Evolutionary conservation across 2,329 filamentous ascomycete genomes (phyloP).

Genomic region (Aspergillus sp.): DNA sequence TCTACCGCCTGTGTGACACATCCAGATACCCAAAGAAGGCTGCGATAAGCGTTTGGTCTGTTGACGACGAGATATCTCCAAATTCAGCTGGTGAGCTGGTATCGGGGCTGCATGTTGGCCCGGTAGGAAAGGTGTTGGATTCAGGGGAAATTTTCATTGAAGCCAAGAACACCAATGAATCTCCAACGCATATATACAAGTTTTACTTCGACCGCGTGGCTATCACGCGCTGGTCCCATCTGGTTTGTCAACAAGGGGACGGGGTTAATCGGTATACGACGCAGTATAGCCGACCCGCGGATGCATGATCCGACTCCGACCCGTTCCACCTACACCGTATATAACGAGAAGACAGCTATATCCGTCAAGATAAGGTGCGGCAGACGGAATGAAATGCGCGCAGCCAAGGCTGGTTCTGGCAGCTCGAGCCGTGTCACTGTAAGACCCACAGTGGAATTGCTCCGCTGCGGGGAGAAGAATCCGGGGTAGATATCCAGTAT

Average conservation of each 20-base stretch:
- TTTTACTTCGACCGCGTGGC: slow-evolving; percentile 5
- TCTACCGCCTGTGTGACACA: slow-evolving; percentile 18
- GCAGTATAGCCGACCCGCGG: background rate
- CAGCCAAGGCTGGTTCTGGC: background rate
- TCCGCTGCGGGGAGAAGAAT: slow-evolving; percentile 5
- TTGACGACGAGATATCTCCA: background rate
- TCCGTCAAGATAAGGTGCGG: background rate
- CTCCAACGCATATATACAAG: background rate
- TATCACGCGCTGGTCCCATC: background rate
- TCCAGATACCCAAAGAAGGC: slow-evolving; percentile 9
- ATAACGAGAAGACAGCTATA: background rate
- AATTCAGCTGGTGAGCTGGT: background rate
- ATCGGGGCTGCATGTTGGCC: background rate
- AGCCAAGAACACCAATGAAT: background rate
- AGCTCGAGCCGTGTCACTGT: background rate
- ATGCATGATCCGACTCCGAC: background rate
- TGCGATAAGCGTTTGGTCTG: background rate
- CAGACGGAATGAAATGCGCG: background rate
- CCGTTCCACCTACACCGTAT: background rate
- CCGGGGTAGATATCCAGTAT: background rate
- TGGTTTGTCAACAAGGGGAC: background rate
- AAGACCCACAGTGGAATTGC: slow-evolving; percentile 8
- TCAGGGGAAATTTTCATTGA: background rate
- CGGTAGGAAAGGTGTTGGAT: background rate
- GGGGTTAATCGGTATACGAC: background rate